Evolutionary conservation across 2,329 filamentous ascomycete genomes (phyloP).

Genomic region (Niveomyces coronatus): DNA sequence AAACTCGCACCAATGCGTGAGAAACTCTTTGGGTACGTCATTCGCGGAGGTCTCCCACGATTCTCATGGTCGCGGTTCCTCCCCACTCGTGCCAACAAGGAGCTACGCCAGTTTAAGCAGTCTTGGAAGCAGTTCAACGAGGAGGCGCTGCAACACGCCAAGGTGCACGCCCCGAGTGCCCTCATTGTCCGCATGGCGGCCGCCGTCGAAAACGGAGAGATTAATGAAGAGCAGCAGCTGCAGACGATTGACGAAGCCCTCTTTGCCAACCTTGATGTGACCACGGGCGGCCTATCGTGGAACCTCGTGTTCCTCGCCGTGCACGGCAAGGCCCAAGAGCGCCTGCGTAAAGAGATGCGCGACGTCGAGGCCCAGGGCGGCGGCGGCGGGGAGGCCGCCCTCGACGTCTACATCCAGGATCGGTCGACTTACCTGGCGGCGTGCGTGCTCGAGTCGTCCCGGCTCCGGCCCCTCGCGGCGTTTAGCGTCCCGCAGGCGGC

Average conservation of each 20-base stretch:
- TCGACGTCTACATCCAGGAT: constrained; percentile 17
- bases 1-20: constrained; percentile 11
- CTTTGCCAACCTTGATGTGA: constrained; percentile 38
- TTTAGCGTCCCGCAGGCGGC: constrained; percentile 1
- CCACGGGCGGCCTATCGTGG: constrained; percentile 32
- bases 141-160: background rate
- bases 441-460: constrained; percentile 29
- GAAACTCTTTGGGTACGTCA: constrained; percentile 20
- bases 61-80: constrained; percentile 17
- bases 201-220: background rate
- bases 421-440: constrained; percentile 19
- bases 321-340: constrained; percentile 20
- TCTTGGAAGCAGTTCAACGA: constrained; percentile 26
- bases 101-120: constrained; percentile 19
- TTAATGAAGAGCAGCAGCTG: constrained; percentile 16
- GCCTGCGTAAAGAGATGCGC: constrained; percentile 19
- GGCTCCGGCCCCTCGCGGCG: constrained; percentile 23
- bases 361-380: constrained; percentile 5
- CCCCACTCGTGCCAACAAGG: constrained; percentile 17
- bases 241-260: constrained; percentile 37
- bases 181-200: background rate
- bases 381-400: background rate
- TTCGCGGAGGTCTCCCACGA: constrained; percentile 25
- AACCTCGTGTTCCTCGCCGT: constrained; percentile 30
- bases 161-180: constrained; percentile 4